phyloP scores from a whole-genome alignment of 1,284 basidiomycete species.

The Cryptococcus amylolentus region DNA sequence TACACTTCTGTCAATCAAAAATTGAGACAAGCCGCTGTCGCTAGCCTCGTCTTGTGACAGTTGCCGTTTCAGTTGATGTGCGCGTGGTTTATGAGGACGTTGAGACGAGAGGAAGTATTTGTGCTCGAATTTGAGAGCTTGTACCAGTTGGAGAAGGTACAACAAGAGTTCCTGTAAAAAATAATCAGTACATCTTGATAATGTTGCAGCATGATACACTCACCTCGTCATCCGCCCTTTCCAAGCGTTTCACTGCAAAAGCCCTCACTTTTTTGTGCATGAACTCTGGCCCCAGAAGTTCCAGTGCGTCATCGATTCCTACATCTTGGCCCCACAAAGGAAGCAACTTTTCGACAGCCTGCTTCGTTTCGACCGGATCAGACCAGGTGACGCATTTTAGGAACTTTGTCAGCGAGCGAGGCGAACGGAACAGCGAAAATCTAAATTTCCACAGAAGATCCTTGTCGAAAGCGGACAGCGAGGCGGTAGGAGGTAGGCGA shows the following conservation, averaged over 20 bases:
- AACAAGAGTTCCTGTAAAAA: constrained; percentile 72
- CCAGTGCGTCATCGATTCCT: constrained; percentile 92
- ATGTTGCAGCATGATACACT: constrained; percentile 19
- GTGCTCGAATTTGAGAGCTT: constrained; percentile 89
- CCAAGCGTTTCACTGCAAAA: constrained; percentile 88
- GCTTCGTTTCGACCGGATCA: constrained; percentile 91
- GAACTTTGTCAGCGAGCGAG: constrained; percentile 89
- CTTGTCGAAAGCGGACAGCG: constrained; percentile 85
- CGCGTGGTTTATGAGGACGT: constrained; percentile 55
- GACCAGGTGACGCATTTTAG: constrained; percentile 97
- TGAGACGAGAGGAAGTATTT: constrained; percentile 48
- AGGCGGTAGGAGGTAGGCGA: constrained; percentile 80
- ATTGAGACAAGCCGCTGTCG: constrained; percentile 81
- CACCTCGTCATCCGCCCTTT: constrained; percentile 90
- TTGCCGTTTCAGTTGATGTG: constrained; percentile 35
- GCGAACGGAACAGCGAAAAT: constrained; percentile 78
- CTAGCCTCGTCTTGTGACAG: constrained; percentile 54
- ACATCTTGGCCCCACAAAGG: constrained; percentile 93
- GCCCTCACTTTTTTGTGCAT: constrained; percentile 86
- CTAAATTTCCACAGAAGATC: constrained; percentile 98
- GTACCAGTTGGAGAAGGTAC: constrained; percentile 93
- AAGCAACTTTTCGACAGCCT: constrained; percentile 91
- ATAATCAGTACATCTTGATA: not conserved
- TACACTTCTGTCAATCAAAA: constrained; percentile 81
- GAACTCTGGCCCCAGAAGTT: constrained; percentile 86